Evolutionary conservation across 2,329 filamentous ascomycete species (phyloP).

Genomic region (Pseudocercospora macadamiae): DNA sequence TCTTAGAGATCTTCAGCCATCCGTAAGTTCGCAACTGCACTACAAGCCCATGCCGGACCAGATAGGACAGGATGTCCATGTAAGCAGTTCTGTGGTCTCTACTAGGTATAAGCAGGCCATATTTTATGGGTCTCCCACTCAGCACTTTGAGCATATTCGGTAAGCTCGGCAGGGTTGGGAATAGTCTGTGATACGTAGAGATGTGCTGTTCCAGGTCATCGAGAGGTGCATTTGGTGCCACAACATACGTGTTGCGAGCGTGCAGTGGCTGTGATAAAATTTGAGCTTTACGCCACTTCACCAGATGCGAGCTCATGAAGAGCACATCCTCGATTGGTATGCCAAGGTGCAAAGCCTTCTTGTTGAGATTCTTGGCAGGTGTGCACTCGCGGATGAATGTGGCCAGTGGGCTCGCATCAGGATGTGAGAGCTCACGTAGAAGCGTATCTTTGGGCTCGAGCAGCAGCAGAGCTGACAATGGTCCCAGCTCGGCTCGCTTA

Average conservation of each 20-base stretch:
- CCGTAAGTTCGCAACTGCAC: slow-evolving; percentile 90
- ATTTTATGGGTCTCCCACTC: slow-evolving; percentile 78
- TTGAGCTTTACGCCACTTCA: slow-evolving; percentile 92
- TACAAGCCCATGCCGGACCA: slow-evolving; percentile 90
- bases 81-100: slow-evolving; percentile 86
- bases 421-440: slow-evolving; percentile 70
- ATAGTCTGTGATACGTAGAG: slow-evolving; percentile 72
- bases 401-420: slow-evolving; percentile 74
- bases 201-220: slow-evolving; percentile 69
- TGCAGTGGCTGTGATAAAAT: slow-evolving; percentile 83
- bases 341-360: slow-evolving; percentile 70
- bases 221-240: slow-evolving; percentile 86
- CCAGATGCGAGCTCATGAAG: slow-evolving; percentile 86
- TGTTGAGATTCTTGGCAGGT: slow-evolving; percentile 68
- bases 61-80: slow-evolving; percentile 88
- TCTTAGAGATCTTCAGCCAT: slow-evolving; percentile 70
- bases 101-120: slow-evolving; percentile 80
- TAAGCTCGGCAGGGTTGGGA: slow-evolving; percentile 80
- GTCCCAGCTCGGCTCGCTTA: slow-evolving; percentile 39
- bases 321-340: slow-evolving; percentile 81
- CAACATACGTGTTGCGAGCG: slow-evolving; percentile 84
- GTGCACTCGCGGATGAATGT: slow-evolving; percentile 66
- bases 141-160: slow-evolving; percentile 85
- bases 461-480: slow-evolving; percentile 83
- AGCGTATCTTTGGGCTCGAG: slow-evolving; percentile 82